Evolutionary conservation across 495 filamentous ascomycete genomes (phyloP).

Genomic region (Penicillium riverlandense): DNA sequence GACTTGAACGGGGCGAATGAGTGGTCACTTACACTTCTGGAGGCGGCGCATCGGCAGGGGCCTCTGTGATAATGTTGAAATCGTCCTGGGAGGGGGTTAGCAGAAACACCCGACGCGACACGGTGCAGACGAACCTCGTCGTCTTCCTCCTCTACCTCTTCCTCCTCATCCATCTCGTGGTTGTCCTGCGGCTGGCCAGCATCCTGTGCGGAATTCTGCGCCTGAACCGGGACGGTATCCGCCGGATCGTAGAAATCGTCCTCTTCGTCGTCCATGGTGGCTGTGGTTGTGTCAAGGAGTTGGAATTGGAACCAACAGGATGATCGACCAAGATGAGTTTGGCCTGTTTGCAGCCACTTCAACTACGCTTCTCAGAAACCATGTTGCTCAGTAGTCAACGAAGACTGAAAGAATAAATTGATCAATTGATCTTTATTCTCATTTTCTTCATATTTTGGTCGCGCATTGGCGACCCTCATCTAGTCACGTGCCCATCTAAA

Average conservation of each 20-base stretch:
- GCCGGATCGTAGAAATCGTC: conserved; percentile 49
- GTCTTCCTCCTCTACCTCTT: conserved; percentile 66
- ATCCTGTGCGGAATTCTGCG: conserved; percentile 17
- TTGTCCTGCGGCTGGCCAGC: conserved; percentile 41
- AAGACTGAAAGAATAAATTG: too few relatives aligned
- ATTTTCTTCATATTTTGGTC: background rate
- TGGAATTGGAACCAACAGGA: conserved; percentile 7
- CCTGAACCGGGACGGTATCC: conserved; percentile 29
- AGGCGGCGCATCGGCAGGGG: conserved; percentile 64
- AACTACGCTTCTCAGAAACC: too few relatives aligned
- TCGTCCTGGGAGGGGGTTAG: conserved; percentile 48
- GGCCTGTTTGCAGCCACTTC: conserved; percentile 24
- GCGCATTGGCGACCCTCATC: background rate
- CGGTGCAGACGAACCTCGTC: conserved; percentile 42
- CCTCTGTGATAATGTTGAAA: conserved; percentile 92
- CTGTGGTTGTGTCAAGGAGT: conserved; percentile 4
- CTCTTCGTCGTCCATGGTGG: conserved; percentile 44
- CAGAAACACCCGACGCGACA: background rate
- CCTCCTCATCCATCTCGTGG: conserved; percentile 60
- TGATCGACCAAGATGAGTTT: conserved; percentile 18
- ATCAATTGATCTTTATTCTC: too few relatives aligned
- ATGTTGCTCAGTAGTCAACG: too few relatives aligned
- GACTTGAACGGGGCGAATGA: background rate
- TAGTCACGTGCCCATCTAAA: conserved; percentile 13
- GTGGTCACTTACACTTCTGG: conserved; percentile 43